phyloP scores from a whole-genome alignment of 371 early-diverging fungal species.

The Mucor saturninus region DNA sequence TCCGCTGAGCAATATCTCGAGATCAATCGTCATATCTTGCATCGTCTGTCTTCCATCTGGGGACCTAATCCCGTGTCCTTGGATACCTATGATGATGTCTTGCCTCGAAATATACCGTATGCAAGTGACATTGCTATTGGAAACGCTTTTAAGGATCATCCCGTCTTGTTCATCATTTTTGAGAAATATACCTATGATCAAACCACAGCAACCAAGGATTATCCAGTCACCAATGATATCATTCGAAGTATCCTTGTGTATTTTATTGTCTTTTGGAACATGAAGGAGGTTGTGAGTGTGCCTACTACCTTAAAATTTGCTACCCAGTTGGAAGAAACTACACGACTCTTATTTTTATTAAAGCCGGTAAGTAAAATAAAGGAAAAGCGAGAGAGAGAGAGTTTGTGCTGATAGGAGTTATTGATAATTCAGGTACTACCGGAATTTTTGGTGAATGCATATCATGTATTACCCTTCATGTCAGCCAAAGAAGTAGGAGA shows the following conservation, averaged over 20 bases:
- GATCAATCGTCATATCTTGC: slow-evolving; percentile 28
- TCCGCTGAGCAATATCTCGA: slow-evolving; percentile 20
- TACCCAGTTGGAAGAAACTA: slow-evolving; percentile 50
- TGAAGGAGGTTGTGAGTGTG: slow-evolving; percentile 38
- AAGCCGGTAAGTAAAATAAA: slow-evolving; percentile 26
- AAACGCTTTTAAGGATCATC: slow-evolving; percentile 52
- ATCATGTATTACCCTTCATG: slow-evolving; percentile 42
- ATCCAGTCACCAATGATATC: slow-evolving; percentile 25
- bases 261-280: slow-evolving; percentile 56
- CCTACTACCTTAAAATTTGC: slow-evolving; percentile 39
- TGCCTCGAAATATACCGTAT: slow-evolving; percentile 45
- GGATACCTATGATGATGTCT: slow-evolving; percentile 42
- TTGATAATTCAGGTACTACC: slow-evolving; percentile 26
- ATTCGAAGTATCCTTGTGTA: slow-evolving; percentile 47
- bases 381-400: neutral
- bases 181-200: slow-evolving; percentile 30
- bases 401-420: neutral
- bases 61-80: slow-evolving; percentile 28
- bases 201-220: neutral
- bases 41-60: slow-evolving; percentile 38
- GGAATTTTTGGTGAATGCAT: slow-evolving; percentile 19
- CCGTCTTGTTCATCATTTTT: slow-evolving; percentile 42
- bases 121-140: slow-evolving; percentile 49
- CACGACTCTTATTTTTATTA: slow-evolving; percentile 27
- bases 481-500: slow-evolving; percentile 43